A percentile compares a stretch with the other conserved stretches of the same genome.
phyloP scores from a whole-genome alignment of 257 asterid species.

The Scutellaria minor region DNA sequence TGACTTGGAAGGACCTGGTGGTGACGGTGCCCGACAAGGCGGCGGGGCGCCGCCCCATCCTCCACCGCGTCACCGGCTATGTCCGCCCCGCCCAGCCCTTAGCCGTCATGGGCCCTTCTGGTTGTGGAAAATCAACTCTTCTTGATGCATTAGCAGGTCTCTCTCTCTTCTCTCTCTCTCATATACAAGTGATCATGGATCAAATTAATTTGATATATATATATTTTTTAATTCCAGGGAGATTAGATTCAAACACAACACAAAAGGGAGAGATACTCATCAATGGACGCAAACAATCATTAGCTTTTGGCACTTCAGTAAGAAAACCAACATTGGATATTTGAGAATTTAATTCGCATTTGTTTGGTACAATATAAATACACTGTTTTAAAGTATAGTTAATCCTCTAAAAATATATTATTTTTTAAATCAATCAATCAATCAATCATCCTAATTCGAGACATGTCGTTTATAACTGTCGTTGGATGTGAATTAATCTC shows the following conservation, averaged over 20 bases:
- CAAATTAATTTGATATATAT: no score
- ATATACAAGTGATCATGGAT: no score
- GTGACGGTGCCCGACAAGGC: conserved; percentile 52
- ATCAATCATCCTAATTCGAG: no score
- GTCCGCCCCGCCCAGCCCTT: conserved; percentile 41
- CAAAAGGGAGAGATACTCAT: conserved; percentile 52
- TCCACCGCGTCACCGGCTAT: conserved; percentile 44
- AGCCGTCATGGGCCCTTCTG: conserved; percentile 51
- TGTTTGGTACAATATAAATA: no score
- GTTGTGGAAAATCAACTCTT: conserved; percentile 51
- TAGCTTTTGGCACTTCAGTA: conserved; percentile 57
- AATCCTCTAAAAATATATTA: no score
- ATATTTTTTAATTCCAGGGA: conserved; percentile 35
- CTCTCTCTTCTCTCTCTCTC: no score
- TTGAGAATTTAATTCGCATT: no score
- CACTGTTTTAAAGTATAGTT: no score
- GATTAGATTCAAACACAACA: conserved; percentile 45
- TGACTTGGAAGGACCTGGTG: conserved; percentile 56
- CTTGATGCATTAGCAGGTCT: conserved; percentile 52
- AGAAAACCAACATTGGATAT: not conserved
- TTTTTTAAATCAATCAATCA: no score
- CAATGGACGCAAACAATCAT: conserved; percentile 49
- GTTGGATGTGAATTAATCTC: no score
- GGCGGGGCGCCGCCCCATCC: conserved; percentile 33
- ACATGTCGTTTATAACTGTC: no score